These are phyloP conservation scores for Colletotrichum siamense DNA, from an alignment of 2,329 filamentous ascomycete species.

Conservation along the genomic window DNA sequence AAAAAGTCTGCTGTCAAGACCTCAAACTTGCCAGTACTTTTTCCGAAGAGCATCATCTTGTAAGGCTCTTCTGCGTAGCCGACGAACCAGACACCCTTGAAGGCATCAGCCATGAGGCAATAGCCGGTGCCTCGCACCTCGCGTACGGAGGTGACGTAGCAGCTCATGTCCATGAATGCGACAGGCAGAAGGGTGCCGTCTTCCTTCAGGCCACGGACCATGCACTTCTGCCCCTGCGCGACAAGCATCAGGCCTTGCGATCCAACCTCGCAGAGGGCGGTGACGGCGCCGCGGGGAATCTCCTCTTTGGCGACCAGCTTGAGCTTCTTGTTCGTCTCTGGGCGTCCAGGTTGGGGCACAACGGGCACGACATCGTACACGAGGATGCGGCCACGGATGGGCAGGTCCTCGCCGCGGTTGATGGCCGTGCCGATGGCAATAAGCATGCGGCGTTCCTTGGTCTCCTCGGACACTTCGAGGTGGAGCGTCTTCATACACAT, in stretches of 20 bases:
- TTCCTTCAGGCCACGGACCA: conserved; percentile 95
- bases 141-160: conserved; percentile 86
- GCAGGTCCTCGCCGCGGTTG: conserved; percentile 87
- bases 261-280: conserved; percentile 82
- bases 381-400: conserved; percentile 83
- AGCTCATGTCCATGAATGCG: conserved; percentile 97
- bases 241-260: conserved; percentile 88
- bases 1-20: conserved; percentile 86
- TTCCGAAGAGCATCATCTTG: conserved; percentile 91
- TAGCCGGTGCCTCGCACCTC: conserved; percentile 84
- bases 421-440: conserved; percentile 86
- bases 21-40: conserved; percentile 79
- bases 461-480: conserved; percentile 89
- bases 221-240: conserved; percentile 95
- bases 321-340: conserved; percentile 84
- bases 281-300: conserved; percentile 89
- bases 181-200: conserved; percentile 92
- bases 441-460: conserved; percentile 82
- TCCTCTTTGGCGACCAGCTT: conserved; percentile 90
- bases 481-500: conserved; percentile 84
- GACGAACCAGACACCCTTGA: conserved; percentile 95
- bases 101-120: conserved; percentile 85
- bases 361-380: conserved; percentile 93
- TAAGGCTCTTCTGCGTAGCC: conserved; percentile 98
- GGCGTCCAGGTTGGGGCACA: conserved; percentile 83